Base-by-base conservation (phyloP, 225 moss, liverwort and hornwort genomes). In the Antitrichia curtipendula region DNA sequence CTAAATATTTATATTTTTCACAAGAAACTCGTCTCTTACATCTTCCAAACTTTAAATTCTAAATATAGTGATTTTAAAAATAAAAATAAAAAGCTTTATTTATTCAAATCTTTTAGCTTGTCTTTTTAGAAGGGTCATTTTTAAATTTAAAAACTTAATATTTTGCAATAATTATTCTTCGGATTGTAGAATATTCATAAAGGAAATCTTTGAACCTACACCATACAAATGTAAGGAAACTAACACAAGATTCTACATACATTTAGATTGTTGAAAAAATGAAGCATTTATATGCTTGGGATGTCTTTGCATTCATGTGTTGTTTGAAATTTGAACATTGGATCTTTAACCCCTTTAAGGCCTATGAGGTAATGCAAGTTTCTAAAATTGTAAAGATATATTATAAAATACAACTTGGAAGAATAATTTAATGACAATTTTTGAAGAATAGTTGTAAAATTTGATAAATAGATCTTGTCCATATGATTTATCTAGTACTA, bases 141-240 rank as follows among this genome's bases (percentile, higher is more conserved):
- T 71, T 72, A 3, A 0, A 45, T 72, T 4, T 28, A 10, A 2
- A 45, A 28, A 71, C 2, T 9, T 43, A 6, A 43, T 16, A 9
- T 21, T 38, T 28, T 41, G 3, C 17, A 10, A 17, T 45, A 3
- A 43, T 43, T 71, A 16, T 1, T 9, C 10, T 73, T 29, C 47
- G 45, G 10, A 29, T 0, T 72, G 0, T 17, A 18, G 6, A 72
- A 29, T 10, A 45, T 10, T 29, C 29, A 2, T 2, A 29, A 29
- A 45, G 4, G 2, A 43, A 28, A 16, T 16, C 5, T 16, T 0
- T 70, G 0, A 40, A 8, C 7, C 5, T 41, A 16, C 3, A 25
- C 0, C 0, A 1, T 8, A 41, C 4, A 70, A 23, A 15, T 41
- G 13, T 40, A 70, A 41, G 0, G 16, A 16, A 43, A 71, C 0